Evolutionary conservation across 2,329 filamentous ascomycete genomes (phyloP), one percentile per base, ranked within the genome.

Genomic region (Ophiostoma australiae): DNA sequence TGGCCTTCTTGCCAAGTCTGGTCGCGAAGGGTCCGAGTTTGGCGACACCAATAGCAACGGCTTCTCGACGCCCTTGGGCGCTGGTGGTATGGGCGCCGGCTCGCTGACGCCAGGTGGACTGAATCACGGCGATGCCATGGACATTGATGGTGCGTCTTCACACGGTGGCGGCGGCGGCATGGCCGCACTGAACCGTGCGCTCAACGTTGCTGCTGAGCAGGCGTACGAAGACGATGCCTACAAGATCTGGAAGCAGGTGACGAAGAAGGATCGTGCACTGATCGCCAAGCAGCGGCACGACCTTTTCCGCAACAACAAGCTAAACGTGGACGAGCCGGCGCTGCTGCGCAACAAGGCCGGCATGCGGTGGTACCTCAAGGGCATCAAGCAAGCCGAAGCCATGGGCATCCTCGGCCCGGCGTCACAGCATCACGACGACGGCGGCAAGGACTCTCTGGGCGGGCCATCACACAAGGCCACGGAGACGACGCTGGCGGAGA

Each of bases 211-310:
- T 39, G 85, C 84, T 17, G 91, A 96, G 75, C 92, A 97, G 75
- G 86, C 87, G 15, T 93, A 93, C 75, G 89, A 96, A 75, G 94
- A 98, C 76, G 94, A 98, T 72, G 94, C 97, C 78, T 97, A 95
- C 81, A 97, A 96, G 79, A 91, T 95, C 48, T 99, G 96, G 95
- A 99, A 98, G 82, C 94, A 98, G 80, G 93, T 97, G 58, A 99
- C 95, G 1, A 98, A 98, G 81, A 97, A 95, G 78, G 94, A 97
- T 77, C 90, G 95, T 73, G 95, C 95, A 4, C 83, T 91, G 33
- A 88, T 94, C 70, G 91, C 95, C 72, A 93, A 94, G 74, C 92
- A 97, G 78, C 88, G 95, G 41, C 90, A 93, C 79, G 87, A 91
- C 55, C 86, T 99, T 17, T 97, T 99, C 81, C 91, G 90, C 73